Evolutionary conservation across 2,329 filamentous ascomycete genomes (phyloP), one percentile per base, ranked within the genome.

Genomic region (Ophiocordyceps camponoti-rufipedis): DNA sequence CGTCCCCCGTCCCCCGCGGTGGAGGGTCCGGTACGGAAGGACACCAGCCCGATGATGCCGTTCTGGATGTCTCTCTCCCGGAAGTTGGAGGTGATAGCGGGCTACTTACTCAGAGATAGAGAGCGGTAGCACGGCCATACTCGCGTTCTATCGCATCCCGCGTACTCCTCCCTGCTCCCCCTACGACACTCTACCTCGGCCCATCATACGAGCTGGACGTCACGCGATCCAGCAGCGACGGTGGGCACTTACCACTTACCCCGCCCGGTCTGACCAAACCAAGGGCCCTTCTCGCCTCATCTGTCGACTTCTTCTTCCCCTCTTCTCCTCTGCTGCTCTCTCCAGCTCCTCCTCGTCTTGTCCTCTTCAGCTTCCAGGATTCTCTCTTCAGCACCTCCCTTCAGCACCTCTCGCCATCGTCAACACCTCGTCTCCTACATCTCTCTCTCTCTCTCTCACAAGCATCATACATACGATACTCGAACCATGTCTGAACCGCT

Each of bases 401-500:
- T 35, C 33, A 35, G 11, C 11, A 14, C 11, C 33, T 14, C 6
- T n/a, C 33, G 33, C 7, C 29, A 12, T 31, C 29, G 29, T 31
- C 29, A 10, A 12, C 7, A 9, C 12, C 29, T 11, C 23, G 23
- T 23, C 6, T 19, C 39, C 18, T 41, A 41, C 39, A 3, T 23
- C 3, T 5, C 23, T 3, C 23, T 16, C 38, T 40, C n/a, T 4
- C 38, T 9, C 38, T 11, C 18, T 9, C n/a, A 16, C 3, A 19
- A 13, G 14, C 41, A 42, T 7, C 23, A 23, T 9, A 28, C 13
- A 31, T 23, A 42, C 11, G 19, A 28, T 4, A 29, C 41, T 29
- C 41, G 23, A 19, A 60, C 46, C 55, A 65, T 64, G 62, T 56
- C 61, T 50, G 62, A 65, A 63, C 75, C 81, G 57, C 76, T 94